Evolutionary conservation across 805 yeast genomes (phyloP), one percentile per base, ranked within the genome.

Genomic region (Wickerhamomyces ciferrii): DNA sequence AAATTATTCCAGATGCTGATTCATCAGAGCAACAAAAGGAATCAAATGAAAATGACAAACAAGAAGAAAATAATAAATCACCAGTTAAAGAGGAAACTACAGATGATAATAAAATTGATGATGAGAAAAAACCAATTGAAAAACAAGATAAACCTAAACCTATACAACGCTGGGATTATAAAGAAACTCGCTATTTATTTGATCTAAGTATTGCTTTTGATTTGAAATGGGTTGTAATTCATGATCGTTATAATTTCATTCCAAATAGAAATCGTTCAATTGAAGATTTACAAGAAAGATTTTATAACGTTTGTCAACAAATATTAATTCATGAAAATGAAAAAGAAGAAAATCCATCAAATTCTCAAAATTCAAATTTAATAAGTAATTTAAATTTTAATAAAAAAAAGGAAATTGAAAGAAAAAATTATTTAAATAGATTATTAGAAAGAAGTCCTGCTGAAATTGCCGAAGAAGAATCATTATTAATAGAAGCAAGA

Each of bases 401-500:
- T 36, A 83, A 81, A 54, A 74, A 75, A 7, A 81, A 79, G 53
- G 99, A 94, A 62, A 49, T 75, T 19, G 88, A 83, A 54, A 77
- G 99, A 50, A 94, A 94, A 56, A 78, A 78, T 43, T 92, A 92
- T 60, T 67, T 94, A 41, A 83, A 83, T 55, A 79, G 87, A 50
- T 69, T 94, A 35, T 71, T 92, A 39, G 81, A 81, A 34, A 72
- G 99, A 54, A 81, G 92, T 2, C 97, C 99, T 1, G 96, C 97
- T 0, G 99, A 94, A 62, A 87, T 94, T 40, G 98, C 98, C 0
- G 99, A 94, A 68, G 99, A 94, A 61, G 98, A 94, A 63, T 89
- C 96, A 0, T 71, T 94, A 43, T 87, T 94, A 11, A 83, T 92
- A 27, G 99, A 94, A 62, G 95, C 97, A 2, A 78, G 96, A 42